phyloP scores from a whole-genome alignment of 768 basidiomycete species.

The Hygrophorus russula region DNA sequence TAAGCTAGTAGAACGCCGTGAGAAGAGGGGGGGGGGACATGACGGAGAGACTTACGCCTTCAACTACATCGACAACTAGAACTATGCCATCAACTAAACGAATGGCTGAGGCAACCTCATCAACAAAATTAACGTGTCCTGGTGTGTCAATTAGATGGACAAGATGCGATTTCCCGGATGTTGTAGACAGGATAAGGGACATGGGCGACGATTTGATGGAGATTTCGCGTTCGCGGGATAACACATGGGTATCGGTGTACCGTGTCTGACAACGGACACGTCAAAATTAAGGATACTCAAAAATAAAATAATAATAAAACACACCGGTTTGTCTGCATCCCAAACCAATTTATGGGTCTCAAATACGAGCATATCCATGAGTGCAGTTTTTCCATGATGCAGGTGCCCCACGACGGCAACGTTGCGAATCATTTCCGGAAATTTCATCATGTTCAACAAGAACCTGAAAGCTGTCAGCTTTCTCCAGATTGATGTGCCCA shows the following conservation, averaged over 20 bases:
- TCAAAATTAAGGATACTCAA: not conserved
- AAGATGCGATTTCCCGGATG: slow-evolving; percentile 85
- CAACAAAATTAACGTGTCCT: slow-evolving; percentile 97
- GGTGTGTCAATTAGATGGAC: slow-evolving; percentile 95
- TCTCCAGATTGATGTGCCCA: slow-evolving; percentile 5
- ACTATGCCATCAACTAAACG: slow-evolving; percentile 86
- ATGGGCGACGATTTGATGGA: slow-evolving; percentile 97
- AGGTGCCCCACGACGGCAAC: slow-evolving; percentile 94
- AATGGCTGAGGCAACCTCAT: slow-evolving; percentile 86
- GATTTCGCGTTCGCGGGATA: slow-evolving; percentile 81
- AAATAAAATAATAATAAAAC: slow-evolving; percentile 15
- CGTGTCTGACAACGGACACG: slow-evolving; percentile 45
- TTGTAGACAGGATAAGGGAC: slow-evolving; percentile 80
- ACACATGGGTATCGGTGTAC: slow-evolving; percentile 91
- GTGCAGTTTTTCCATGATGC: slow-evolving; percentile 95
- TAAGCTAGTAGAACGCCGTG: slow-evolving; percentile 39
- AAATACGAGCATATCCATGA: slow-evolving; percentile 95
- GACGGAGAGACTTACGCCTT: slow-evolving; percentile 58
- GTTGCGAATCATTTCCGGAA: slow-evolving; percentile 93
- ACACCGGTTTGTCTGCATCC: slow-evolving; percentile 83
- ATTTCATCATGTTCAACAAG: slow-evolving; percentile 80
- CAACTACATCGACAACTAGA: slow-evolving; percentile 95
- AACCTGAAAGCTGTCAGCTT: slow-evolving; percentile 41
- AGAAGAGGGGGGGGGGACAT: slow-evolving; percentile 3
- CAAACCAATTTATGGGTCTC: slow-evolving; percentile 94